phyloP scores from a whole-genome alignment of 2,329 filamentous ascomycete genomes.

The Rhynchosporium agropyri region DNA sequence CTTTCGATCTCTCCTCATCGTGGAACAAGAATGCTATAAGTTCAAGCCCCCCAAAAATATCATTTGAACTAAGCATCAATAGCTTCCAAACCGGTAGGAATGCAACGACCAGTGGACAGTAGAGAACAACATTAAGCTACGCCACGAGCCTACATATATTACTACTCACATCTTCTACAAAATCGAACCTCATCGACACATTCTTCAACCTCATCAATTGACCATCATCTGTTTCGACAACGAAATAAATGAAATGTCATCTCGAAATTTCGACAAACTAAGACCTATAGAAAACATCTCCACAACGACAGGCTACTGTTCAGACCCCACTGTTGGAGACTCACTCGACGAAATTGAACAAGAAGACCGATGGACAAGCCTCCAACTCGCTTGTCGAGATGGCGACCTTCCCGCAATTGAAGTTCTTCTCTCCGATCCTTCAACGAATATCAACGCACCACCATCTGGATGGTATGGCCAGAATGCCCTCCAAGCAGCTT shows the following conservation, averaged over 20 bases:
- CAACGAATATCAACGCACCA: conserved; percentile 3
- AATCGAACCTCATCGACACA: no score
- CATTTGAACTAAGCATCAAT: no score
- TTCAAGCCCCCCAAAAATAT: no score
- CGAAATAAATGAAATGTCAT: not conserved
- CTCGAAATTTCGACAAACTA: conserved; percentile 3
- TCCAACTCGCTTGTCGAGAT: conserved; percentile 7
- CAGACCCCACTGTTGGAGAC: conserved; percentile 5
- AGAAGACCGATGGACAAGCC: conserved; percentile 10
- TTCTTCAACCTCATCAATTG: no score
- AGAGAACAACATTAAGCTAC: no score
- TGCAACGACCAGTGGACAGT: no score
- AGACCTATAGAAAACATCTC: conserved; percentile 12
- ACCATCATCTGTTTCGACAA: no score
- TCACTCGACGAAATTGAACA: conserved; percentile 3
- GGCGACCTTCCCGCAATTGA: conserved; percentile 4
- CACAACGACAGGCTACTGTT: conserved; percentile 14
- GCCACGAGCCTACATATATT: no score
- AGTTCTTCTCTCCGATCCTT: conserved; percentile 3
- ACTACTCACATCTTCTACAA: no score
- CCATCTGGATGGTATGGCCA: conserved; percentile 12
- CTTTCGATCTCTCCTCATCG: no score
- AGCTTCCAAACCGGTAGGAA: no score
- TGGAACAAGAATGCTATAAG: no score
- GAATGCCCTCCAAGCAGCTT: conserved; percentile 14